phyloP scores from a whole-genome alignment of 2,329 filamentous ascomycete species.

The Aspergillus unguis region DNA sequence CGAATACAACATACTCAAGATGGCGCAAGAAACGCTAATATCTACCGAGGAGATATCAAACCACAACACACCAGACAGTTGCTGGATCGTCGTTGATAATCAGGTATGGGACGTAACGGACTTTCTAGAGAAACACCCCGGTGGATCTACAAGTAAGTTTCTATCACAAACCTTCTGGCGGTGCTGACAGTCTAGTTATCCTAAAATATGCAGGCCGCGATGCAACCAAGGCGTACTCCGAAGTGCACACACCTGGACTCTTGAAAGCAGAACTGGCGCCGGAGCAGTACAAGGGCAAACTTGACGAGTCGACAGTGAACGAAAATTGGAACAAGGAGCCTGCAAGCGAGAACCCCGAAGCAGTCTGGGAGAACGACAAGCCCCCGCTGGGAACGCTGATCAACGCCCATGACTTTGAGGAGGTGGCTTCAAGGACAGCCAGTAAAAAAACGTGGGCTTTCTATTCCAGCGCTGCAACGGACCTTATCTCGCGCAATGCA shows the following conservation, averaged over 20 bases:
- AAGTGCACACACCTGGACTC: conserved; percentile 48
- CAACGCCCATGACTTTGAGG: conserved; percentile 60
- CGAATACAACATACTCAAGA: conserved; percentile 10
- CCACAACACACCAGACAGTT: conserved; percentile 50
- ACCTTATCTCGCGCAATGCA: conserved; percentile 54
- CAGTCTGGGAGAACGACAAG: conserved; percentile 37
- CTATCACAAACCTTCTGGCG: neutral
- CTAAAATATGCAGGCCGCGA: conserved; percentile 46
- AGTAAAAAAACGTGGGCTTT: conserved; percentile 67
- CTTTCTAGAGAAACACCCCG: conserved; percentile 63
- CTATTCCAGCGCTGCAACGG: conserved; percentile 64
- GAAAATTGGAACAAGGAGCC: conserved; percentile 47
- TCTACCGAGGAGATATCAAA: conserved; percentile 45
- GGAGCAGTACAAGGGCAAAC: conserved; percentile 49
- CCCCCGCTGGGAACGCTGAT: conserved; percentile 55
- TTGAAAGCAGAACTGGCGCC: conserved; percentile 42
- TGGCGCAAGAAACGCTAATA: conserved; percentile 34
- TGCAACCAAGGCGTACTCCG: conserved; percentile 45
- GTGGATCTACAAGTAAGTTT: conserved; percentile 52
- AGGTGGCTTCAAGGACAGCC: conserved; percentile 54
- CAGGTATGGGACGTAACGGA: conserved; percentile 66
- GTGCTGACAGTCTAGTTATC: conserved; percentile 33
- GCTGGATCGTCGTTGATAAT: conserved; percentile 67
- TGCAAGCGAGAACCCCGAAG: conserved; percentile 28
- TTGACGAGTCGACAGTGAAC: conserved; percentile 50